These are phyloP conservation scores for Silybum marianum DNA, from an alignment of 129 eudicot genomes.

Conservation along the genomic window DNA sequence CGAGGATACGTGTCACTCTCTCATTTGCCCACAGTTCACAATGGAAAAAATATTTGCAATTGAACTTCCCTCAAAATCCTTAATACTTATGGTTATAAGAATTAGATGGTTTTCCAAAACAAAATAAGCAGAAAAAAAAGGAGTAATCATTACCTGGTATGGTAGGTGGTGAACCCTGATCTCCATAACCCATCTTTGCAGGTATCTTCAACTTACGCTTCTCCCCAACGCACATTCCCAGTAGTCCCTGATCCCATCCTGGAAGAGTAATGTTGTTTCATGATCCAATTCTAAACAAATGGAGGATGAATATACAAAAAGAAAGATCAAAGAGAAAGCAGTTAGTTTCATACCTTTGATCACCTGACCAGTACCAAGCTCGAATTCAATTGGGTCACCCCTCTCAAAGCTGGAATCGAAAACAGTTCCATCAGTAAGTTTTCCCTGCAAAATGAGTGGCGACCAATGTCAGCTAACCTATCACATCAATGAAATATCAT, in stretches of 20 bases:
- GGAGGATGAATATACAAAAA: neutral
- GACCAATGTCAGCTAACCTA: constrained; percentile 1
- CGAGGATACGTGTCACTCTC: no score
- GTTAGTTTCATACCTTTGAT: constrained; percentile 64
- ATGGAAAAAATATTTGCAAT: no score
- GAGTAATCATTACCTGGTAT: constrained; percentile 71
- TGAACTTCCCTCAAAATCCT: neutral
- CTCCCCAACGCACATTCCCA: constrained; percentile 99
- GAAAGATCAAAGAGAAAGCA: neutral
- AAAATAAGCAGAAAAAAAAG: neutral
- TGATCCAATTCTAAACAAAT: neutral
- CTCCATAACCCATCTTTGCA: constrained; percentile 94
- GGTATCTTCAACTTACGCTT: constrained; percentile 97
- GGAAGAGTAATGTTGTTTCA: constrained; percentile 27
- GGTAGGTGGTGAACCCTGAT: constrained; percentile 93
- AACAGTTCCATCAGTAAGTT: constrained; percentile 97
- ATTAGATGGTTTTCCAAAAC: neutral
- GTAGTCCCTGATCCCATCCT: constrained; percentile 99
- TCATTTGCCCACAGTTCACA: no score
- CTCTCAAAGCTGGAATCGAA: constrained; percentile 98
- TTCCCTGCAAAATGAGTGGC: constrained; percentile 62
- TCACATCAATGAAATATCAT: neutral
- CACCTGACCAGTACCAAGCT: constrained; percentile 95
- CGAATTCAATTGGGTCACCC: constrained; percentile 96
- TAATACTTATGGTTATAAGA: neutral